A percentile compares a stretch with the other conserved stretches of the same genome.
Conservation (phyloP, 768 basidiomycete genomes). For the Floccularia luteovirens region DNA sequence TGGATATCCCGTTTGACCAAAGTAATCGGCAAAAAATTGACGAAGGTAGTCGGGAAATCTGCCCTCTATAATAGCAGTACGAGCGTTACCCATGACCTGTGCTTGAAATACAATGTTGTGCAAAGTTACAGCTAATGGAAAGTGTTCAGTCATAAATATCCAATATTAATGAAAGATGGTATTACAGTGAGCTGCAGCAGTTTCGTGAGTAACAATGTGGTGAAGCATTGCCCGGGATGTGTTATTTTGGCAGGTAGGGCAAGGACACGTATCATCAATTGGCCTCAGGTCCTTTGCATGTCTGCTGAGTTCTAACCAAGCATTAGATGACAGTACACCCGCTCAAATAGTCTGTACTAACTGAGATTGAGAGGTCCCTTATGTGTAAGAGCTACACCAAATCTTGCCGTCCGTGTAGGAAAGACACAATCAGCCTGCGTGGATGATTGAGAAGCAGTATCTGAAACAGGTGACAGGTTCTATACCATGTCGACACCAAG, state of each 20-base stretch:
- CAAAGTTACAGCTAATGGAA: conserved; percentile 57
- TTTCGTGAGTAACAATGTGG: conserved; percentile 72
- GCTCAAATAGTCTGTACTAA: conserved; percentile 21
- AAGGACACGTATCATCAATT: conserved; percentile 75
- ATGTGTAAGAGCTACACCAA: conserved; percentile 83
- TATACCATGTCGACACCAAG: conserved; percentile 89
- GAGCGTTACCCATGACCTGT: conserved; percentile 76
- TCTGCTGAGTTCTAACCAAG: conserved; percentile 54
- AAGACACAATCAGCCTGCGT: conserved; percentile 86
- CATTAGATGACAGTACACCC: not conserved
- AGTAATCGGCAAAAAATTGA: conserved; percentile 73
- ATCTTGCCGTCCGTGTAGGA: conserved; percentile 86
- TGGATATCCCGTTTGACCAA: conserved; percentile 71
- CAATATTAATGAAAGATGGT: not conserved
- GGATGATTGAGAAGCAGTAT: conserved; percentile 1
- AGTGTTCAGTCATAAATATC: not conserved
- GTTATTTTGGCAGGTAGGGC: conserved; percentile 71
- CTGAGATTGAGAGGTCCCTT: conserved; percentile 79
- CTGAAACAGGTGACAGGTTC: not conserved
- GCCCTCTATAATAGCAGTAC: conserved; percentile 73
- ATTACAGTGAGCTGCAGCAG: conserved; percentile 77
- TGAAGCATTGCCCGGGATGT: conserved; percentile 71
- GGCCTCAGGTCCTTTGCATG: conserved; percentile 62
- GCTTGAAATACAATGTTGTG: conserved; percentile 87
- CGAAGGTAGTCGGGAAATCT: conserved; percentile 74